Conservation (phyloP, 2,329 filamentous ascomycete genomes). For the Colletotrichum liaoningense region DNA sequence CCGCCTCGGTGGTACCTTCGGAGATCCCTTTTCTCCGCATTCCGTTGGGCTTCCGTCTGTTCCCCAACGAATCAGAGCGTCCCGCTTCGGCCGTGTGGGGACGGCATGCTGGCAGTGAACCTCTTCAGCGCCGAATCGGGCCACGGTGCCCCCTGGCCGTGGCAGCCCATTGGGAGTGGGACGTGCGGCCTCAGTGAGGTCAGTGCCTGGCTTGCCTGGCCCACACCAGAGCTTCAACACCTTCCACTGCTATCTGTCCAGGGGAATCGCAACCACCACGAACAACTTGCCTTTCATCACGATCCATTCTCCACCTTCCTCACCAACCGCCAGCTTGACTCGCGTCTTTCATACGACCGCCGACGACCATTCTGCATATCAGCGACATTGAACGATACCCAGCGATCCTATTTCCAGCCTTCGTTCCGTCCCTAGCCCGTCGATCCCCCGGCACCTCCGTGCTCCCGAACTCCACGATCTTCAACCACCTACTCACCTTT, state of each 20-base stretch:
- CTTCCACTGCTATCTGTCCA: constrained; percentile 28
- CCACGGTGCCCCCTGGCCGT: constrained; percentile 24
- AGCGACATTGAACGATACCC: neutral
- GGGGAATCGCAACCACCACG: constrained; percentile 26
- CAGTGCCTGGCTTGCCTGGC: constrained; percentile 24
- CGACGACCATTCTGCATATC: neutral
- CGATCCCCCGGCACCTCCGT: constrained; percentile 20
- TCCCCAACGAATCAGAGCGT: constrained; percentile 11
- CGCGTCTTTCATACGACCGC: neutral
- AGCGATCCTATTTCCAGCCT: neutral
- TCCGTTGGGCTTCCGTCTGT: neutral
- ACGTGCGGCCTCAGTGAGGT: constrained; percentile 28
- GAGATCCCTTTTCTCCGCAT: constrained; percentile 30
- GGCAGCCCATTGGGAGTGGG: constrained; percentile 22
- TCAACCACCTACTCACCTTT: neutral
- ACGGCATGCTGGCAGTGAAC: constrained; percentile 4
- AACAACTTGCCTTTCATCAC: constrained; percentile 13
- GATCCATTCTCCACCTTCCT: neutral
- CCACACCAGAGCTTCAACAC: constrained; percentile 32
- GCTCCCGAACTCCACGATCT: constrained; percentile 1
- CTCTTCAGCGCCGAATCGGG: constrained; percentile 25
- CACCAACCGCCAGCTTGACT: neutral
- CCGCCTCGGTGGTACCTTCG: neutral
- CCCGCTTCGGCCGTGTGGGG: neutral
- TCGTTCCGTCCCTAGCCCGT: neutral